Percentiles rank a stretch among this genome's conserved stretches.
Evolutionary conservation across 306 rosid species (phyloP).

Genomic region (Lathyrus aphaca): DNA sequence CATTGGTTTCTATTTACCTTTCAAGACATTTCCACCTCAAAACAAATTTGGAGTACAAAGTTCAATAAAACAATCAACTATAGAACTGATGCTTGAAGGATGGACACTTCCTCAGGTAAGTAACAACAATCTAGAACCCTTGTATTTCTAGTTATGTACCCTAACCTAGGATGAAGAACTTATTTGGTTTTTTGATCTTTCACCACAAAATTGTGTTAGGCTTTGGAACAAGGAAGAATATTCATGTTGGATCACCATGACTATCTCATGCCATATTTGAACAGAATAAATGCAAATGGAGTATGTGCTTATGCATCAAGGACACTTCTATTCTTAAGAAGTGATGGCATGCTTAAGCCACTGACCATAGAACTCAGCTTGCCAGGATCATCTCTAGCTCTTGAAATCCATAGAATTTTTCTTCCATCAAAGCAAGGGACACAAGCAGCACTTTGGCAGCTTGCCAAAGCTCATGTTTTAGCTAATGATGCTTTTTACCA

Average conservation of each 20-base stretch:
- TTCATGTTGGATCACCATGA: slow-evolving; percentile 76
- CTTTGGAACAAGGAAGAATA: slow-evolving; percentile 52
- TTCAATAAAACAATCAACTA: slow-evolving; percentile 48
- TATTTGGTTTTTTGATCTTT: slow-evolving; percentile 2
- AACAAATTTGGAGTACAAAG: slow-evolving; percentile 54
- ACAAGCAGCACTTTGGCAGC: slow-evolving; percentile 78
- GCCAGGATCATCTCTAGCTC: slow-evolving; percentile 35
- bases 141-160: neutral
- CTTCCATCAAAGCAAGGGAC: slow-evolving; percentile 58
- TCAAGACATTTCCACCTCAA: slow-evolving; percentile 64
- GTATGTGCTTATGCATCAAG: slow-evolving; percentile 69
- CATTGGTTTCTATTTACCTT: slow-evolving; percentile 17
- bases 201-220: slow-evolving; percentile 48
- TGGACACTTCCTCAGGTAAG: slow-evolving; percentile 53
- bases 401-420: slow-evolving; percentile 45
- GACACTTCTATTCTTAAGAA: slow-evolving; percentile 62
- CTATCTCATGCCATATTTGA: slow-evolving; percentile 62
- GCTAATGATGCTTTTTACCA: slow-evolving; percentile 69
- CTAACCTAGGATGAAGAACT: neutral
- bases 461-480: slow-evolving; percentile 74
- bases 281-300: slow-evolving; percentile 54
- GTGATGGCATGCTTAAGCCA: slow-evolving; percentile 67
- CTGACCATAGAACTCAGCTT: slow-evolving; percentile 73
- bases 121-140: slow-evolving; percentile 2
- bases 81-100: slow-evolving; percentile 69